Evolutionary conservation across 2,329 filamentous ascomycete species (phyloP).

Genomic region (Aureobasidium sp.): DNA sequence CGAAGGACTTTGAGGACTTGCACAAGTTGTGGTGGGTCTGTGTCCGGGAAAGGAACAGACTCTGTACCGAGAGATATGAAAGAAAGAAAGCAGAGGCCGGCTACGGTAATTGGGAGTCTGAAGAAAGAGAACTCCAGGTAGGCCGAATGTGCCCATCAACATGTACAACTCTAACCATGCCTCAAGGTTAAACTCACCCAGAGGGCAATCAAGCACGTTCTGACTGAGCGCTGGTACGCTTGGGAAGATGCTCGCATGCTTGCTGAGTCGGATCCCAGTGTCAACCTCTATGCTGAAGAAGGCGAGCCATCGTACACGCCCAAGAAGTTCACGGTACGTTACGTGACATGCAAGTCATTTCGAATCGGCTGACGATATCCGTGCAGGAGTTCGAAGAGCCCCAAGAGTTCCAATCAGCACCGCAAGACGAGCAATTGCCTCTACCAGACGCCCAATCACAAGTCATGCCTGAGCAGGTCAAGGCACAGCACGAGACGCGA

Average conservation of each 20-base stretch:
- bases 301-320: constrained; percentile 25
- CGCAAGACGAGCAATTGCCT: not conserved
- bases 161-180: not conserved
- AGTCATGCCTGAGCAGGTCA: not conserved
- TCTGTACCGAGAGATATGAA: constrained; percentile 71
- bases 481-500: constrained; percentile 8
- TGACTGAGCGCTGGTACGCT: constrained; percentile 83
- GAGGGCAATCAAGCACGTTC: constrained; percentile 71
- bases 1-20: constrained; percentile 89
- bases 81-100: constrained; percentile 59
- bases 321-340: constrained; percentile 1
- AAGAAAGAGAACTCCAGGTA: constrained; percentile 59
- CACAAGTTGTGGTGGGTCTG: constrained; percentile 94
- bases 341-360: not conserved
- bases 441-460: constrained; percentile 3
- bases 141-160: not conserved
- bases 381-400: constrained; percentile 2
- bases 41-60: constrained; percentile 79
- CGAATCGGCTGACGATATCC: not conserved
- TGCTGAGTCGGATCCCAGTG: constrained; percentile 59
- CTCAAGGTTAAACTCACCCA: constrained; percentile 67
- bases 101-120: constrained; percentile 65
- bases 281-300: constrained; percentile 46
- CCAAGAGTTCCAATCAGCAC: not conserved
- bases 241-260: constrained; percentile 70